phyloP scores from a whole-genome alignment of 2,329 filamentous ascomycete species.

The Metarhizium sp. region DNA sequence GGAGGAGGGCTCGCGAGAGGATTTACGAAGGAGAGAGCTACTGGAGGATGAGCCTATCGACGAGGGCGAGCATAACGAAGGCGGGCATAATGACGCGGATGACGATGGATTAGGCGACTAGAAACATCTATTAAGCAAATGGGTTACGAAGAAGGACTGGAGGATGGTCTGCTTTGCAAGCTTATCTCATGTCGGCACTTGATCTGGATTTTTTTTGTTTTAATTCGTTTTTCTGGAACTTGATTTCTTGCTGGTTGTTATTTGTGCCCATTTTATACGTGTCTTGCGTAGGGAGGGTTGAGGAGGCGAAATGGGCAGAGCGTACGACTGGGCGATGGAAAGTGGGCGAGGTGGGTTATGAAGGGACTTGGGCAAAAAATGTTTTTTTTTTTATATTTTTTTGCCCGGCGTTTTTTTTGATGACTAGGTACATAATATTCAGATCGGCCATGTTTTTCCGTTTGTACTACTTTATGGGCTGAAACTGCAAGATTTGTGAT shows the following conservation, averaged over 20 bases:
- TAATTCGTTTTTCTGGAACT: constrained; percentile 1
- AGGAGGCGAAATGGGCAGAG: not conserved
- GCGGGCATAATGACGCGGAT: constrained; percentile 28
- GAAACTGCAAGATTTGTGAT: not conserved
- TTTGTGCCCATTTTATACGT: not conserved
- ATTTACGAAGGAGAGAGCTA: constrained; percentile 44
- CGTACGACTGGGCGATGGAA: not conserved
- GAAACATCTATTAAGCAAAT: constrained; percentile 4
- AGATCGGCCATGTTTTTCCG: not conserved
- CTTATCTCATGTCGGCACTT: not conserved
- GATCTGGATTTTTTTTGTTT: constrained; percentile 7
- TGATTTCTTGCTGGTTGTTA: not conserved
- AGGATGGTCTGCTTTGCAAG: not conserved
- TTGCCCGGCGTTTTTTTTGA: constrained; percentile 7
- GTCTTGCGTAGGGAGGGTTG: constrained; percentile 1
- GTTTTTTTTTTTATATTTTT: not conserved
- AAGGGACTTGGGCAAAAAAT: not conserved
- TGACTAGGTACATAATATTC: not conserved
- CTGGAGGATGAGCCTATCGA: constrained; percentile 38
- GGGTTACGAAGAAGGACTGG: not conserved
- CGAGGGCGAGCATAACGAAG: constrained; percentile 20
- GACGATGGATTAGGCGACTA: constrained; percentile 38
- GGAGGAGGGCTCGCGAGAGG: constrained; percentile 51
- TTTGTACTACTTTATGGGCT: constrained; percentile 1
- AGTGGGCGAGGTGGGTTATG: not conserved